Percentiles rank a stretch among this genome's conserved stretches.
These are phyloP conservation scores for Knufia petricola DNA, from an alignment of 2,329 filamentous ascomycete species.

Conservation along the genomic window DNA sequence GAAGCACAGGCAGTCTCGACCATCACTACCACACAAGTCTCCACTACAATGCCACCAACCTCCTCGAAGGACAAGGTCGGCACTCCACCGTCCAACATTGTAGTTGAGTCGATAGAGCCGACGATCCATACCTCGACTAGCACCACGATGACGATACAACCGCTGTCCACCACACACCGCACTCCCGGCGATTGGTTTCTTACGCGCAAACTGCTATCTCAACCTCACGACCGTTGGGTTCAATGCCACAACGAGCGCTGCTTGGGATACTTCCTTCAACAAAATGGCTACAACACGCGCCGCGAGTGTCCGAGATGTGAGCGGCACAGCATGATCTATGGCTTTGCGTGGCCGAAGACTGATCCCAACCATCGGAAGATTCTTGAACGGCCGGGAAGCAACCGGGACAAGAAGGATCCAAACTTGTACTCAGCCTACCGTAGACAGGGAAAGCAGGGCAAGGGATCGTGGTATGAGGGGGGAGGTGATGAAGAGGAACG, in stretches of 20 bases:
- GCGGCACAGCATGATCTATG: slow-evolving; percentile 89
- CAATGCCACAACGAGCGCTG: slow-evolving; percentile 66
- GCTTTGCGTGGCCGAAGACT: slow-evolving; percentile 93
- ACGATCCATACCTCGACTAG: not conserved
- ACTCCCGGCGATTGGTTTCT: slow-evolving; percentile 72
- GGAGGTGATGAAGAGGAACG: slow-evolving; percentile 57
- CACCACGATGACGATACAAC: slow-evolving; percentile 18
- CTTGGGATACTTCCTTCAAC: slow-evolving; percentile 71
- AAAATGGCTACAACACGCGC: slow-evolving; percentile 76
- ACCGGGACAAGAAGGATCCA: slow-evolving; percentile 13
- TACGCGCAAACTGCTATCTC: slow-evolving; percentile 63
- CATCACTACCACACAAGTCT: slow-evolving; percentile 17
- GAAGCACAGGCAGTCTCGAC: slow-evolving; percentile 17
- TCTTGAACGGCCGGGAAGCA: slow-evolving; percentile 15
- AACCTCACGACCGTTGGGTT: slow-evolving; percentile 73
- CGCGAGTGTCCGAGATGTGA: slow-evolving; percentile 87
- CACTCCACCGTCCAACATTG: not conserved
- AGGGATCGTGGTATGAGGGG: slow-evolving; percentile 22
- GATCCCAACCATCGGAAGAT: slow-evolving; percentile 49
- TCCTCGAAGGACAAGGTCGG: not conserved
- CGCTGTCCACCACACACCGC: slow-evolving; percentile 35
- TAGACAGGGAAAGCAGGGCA: slow-evolving; percentile 20
- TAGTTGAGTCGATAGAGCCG: slow-evolving; percentile 22
- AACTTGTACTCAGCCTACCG: slow-evolving; percentile 21
- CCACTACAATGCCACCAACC: not conserved